Evolutionary conservation across 345 rosid species (phyloP).

Genomic region (Raphanus raphanistrum): DNA sequence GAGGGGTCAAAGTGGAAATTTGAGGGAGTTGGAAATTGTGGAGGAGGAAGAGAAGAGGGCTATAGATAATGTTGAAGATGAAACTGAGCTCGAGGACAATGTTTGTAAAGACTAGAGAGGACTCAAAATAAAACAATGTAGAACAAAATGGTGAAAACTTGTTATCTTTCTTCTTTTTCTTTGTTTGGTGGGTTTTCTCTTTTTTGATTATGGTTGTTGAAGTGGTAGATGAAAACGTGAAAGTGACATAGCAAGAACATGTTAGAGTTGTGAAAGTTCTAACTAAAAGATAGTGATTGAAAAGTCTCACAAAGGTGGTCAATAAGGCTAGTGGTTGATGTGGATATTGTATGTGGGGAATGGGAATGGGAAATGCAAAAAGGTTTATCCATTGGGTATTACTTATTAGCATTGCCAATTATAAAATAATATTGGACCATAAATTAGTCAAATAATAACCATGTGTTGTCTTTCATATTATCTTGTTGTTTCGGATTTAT

Average conservation of each 20-base stretch:
- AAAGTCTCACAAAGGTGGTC: background rate
- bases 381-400: constrained; percentile 12
- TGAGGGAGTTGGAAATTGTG: constrained; percentile 44
- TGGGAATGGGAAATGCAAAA: constrained; percentile 22
- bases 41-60: constrained; percentile 90
- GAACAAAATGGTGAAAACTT: constrained; percentile 7
- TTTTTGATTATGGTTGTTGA: constrained; percentile 2
- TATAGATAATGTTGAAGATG: constrained; percentile 49
- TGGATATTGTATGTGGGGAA: constrained; percentile 33
- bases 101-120: constrained; percentile 40
- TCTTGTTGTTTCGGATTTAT: too few relatives aligned
- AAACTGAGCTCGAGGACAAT: constrained; percentile 38
- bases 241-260: constrained; percentile 5
- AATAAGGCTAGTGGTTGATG: constrained; percentile 22
- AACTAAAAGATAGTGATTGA: background rate
- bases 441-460: constrained; percentile 1
- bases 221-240: constrained; percentile 3
- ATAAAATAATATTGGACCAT: constrained; percentile 5
- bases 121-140: constrained; percentile 13
- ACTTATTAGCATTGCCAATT: background rate
- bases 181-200: background rate
- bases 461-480: background rate
- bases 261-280: constrained; percentile 9
- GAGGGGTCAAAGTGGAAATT: constrained; percentile 33
- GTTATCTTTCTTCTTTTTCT: background rate